Percentiles rank a stretch among this genome's conserved stretches.
phyloP scores from a whole-genome alignment of 305 asterid species.

The Fraxinus floribunda region DNA sequence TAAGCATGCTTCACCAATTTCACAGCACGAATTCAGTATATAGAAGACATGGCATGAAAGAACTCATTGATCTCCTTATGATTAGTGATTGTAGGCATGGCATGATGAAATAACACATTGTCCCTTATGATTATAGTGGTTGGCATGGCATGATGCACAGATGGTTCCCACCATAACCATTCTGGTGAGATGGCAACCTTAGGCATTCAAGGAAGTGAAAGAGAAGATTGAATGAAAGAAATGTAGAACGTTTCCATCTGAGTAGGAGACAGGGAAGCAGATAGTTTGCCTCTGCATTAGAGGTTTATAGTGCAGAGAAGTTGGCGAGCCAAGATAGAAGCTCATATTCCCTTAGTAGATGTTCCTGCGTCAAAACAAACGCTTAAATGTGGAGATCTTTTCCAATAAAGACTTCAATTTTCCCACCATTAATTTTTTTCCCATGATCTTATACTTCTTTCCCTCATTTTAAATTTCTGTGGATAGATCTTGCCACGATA shows the following conservation, averaged over 20 bases:
- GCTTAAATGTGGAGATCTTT: slow-evolving; percentile 56
- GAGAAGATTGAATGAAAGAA: slow-evolving; percentile 43
- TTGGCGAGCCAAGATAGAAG: slow-evolving; percentile 71
- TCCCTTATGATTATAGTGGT: slow-evolving; percentile 52
- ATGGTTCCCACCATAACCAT: slow-evolving; percentile 55
- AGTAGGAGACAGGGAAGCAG: slow-evolving; percentile 65
- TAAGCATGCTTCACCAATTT: slow-evolving; percentile 85
- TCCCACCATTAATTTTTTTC: slow-evolving; percentile 29
- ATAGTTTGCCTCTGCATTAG: slow-evolving; percentile 68
- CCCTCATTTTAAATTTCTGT: neutral
- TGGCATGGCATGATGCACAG: slow-evolving; percentile 38
- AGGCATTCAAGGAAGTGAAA: slow-evolving; percentile 41
- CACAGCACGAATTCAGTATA: slow-evolving; percentile 71
- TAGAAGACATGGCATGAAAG: slow-evolving; percentile 74
- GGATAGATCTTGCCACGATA: slow-evolving; percentile 10
- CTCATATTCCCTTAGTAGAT: slow-evolving; percentile 63
- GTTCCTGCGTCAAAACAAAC: slow-evolving; percentile 97
- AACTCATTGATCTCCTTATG: slow-evolving; percentile 68
- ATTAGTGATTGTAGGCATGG: slow-evolving; percentile 63
- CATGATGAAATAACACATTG: slow-evolving; percentile 72
- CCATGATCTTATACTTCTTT: neutral
- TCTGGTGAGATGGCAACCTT: slow-evolving; percentile 60
- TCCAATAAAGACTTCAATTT: slow-evolving; percentile 25
- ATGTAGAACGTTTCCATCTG: slow-evolving; percentile 66
- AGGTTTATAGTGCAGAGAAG: slow-evolving; percentile 63